Evolutionary conservation across 495 filamentous ascomycete genomes (phyloP), one percentile per base, ranked within the genome.

Genomic region (Tuber umbilicatum): DNA sequence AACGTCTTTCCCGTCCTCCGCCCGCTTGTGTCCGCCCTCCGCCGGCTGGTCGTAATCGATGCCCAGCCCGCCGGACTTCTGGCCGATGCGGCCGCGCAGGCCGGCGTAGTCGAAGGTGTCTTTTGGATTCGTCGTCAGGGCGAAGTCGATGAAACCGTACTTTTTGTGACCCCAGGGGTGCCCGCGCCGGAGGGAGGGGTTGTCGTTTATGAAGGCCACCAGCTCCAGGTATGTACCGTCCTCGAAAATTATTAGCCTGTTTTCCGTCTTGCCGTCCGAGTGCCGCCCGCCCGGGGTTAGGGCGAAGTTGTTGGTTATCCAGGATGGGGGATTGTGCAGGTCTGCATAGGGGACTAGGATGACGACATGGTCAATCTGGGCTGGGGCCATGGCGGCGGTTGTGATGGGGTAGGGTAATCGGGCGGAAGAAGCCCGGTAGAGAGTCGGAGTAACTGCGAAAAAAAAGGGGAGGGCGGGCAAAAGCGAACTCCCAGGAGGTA

Each of bases 191-290:
- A 79, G 75, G 7, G 75, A 79, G 0, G 85, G 84, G 70, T 84
- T 80, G 70, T 86, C 86, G 45, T 86, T 79, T 43, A 89, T 84
- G 83, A 90, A 90, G 72, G 86, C 86, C 78, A 89, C 87, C 16
- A 89, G 84, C 80, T 90, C 88, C 73, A 90, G 79, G 83, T 90
- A 90, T 41, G 83, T 84, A 70, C 88, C 88, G 79, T 89, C 88
- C 42, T 79, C 42, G 78, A 90, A 87, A 42, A 87, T 75, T 72
- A 88, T 85, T 47, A 90, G 86, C 41, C 85, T 86, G 81, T 89
- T 89, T 76, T 89, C 87, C 14, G 85, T 89, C 60, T 82, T 82
- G 73, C 82, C 85, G 83, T 86, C 85, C n/a, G 84, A 83, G 82
- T 88, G 86, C 27, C 78, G 82, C 70, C 88, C 88, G 70, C 88